A percentile compares a stretch with the other conserved stretches of the same genome.
phyloP scores from a whole-genome alignment of 495 filamentous ascomycete genomes.

The Zalerion maritima region DNA sequence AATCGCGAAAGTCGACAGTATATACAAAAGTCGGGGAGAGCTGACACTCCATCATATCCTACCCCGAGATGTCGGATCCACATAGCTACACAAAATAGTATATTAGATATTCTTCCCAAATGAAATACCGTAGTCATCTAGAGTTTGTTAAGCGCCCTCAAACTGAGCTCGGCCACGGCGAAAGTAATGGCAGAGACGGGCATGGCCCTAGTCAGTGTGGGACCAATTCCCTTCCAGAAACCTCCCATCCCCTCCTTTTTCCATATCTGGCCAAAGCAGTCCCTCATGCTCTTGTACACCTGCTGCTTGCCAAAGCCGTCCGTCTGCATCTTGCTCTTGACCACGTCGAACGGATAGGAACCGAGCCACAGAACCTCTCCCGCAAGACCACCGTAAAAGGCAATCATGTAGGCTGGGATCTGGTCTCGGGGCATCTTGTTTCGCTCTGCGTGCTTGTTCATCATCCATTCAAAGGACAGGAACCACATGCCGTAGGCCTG shows the following conservation, averaged over 20 bases:
- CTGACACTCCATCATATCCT: no score
- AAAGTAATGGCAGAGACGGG: constrained; percentile 95
- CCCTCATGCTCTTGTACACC: constrained; percentile 68
- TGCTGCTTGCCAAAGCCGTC: constrained; percentile 60
- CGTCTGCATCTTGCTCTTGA: constrained; percentile 99
- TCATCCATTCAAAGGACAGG: constrained; percentile 84
- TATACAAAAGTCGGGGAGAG: no score
- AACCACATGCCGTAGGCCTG: constrained; percentile 97
- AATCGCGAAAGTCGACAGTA: no score
- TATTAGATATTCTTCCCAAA: constrained; percentile 6
- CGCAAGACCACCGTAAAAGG: constrained; percentile 81
- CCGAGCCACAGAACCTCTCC: constrained; percentile 87
- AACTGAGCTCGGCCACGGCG: constrained; percentile 59
- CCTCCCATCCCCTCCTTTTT: constrained; percentile 60
- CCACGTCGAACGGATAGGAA: constrained; percentile 89
- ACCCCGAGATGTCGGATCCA: constrained; percentile 4
- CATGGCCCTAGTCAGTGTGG: constrained; percentile 93
- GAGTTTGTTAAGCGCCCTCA: constrained; percentile 36
- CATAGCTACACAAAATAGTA: constrained; percentile 13
- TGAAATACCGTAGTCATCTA: constrained; percentile 1
- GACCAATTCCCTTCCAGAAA: constrained; percentile 92
- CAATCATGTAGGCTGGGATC: constrained; percentile 70
- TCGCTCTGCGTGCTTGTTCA: constrained; percentile 72
- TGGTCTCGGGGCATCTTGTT: constrained; percentile 61
- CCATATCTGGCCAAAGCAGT: constrained; percentile 80